Evolutionary conservation across 2,329 filamentous ascomycete species (phyloP).

Genomic region (Aureobasidium lini): DNA sequence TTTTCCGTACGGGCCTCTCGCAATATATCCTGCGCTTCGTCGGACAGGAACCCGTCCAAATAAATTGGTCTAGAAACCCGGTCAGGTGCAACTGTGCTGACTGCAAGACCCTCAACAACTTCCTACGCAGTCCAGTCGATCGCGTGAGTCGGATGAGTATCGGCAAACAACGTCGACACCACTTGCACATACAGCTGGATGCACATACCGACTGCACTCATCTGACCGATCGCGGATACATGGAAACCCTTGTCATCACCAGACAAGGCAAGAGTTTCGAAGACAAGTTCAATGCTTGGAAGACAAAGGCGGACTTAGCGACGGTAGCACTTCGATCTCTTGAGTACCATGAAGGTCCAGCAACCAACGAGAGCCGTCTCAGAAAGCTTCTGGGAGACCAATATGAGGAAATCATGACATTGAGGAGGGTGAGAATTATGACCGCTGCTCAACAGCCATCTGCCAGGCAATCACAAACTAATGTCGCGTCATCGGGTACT

Average conservation of each 20-base stretch:
- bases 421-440: background rate
- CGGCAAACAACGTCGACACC: background rate
- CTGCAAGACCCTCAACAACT: background rate
- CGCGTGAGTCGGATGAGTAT: background rate
- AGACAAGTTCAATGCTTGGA: background rate
- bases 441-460: background rate
- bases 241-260: background rate
- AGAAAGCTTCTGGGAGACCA: background rate
- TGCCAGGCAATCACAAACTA: background rate
- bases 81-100: background rate
- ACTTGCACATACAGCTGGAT: background rate
- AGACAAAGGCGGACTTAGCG: background rate
- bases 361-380: background rate
- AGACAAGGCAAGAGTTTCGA: background rate
- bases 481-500: background rate
- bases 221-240: background rate
- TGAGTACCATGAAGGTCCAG: background rate
- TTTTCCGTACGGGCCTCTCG: background rate
- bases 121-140: background rate
- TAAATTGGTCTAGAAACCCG: background rate
- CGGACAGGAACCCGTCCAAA: background rate
- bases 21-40: background rate
- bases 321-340: background rate
- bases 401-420: background rate
- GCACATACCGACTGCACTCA: constrained; percentile 1